phyloP scores from a whole-genome alignment of 169 alveolate species.

The Eimeria brunetti region DNA sequence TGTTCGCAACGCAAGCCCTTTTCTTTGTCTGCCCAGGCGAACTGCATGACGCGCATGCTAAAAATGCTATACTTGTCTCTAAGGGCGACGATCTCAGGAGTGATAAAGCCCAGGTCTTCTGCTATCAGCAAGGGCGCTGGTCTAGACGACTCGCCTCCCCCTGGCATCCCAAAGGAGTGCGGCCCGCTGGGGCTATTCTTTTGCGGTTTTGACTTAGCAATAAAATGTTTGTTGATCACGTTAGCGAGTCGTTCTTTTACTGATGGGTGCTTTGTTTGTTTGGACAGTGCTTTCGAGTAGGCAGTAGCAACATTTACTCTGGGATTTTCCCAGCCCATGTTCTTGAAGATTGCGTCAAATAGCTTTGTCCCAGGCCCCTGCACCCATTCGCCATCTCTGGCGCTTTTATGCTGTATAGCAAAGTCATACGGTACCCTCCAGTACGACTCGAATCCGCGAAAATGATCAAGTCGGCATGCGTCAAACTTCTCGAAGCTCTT shows the following conservation, averaged over 20 bases:
- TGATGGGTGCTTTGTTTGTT: constrained; percentile 32
- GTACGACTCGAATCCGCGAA: constrained; percentile 79
- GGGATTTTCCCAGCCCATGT: constrained; percentile 80
- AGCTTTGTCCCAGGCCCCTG: constrained; percentile 72
- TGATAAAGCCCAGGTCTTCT: constrained; percentile 78
- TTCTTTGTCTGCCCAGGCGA: constrained; percentile 80
- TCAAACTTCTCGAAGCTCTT: constrained; percentile 68
- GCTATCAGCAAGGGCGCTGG: constrained; percentile 77
- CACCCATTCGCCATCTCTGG: constrained; percentile 81
- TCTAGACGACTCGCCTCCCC: constrained; percentile 18
- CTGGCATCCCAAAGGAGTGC: constrained; percentile 15
- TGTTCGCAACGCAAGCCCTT: constrained; percentile 79
- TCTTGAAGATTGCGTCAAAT: constrained; percentile 66
- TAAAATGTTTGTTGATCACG: not conserved
- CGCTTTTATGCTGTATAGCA: constrained; percentile 67
- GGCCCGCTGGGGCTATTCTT: constrained; percentile 9
- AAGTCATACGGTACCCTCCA: constrained; percentile 79
- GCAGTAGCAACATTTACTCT: constrained; percentile 69
- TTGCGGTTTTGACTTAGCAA: not conserved
- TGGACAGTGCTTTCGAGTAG: constrained; percentile 38
- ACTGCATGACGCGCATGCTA: constrained; percentile 82
- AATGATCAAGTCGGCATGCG: constrained; percentile 77
- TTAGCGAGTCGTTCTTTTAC: constrained; percentile 11
- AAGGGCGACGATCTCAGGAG: constrained; percentile 73
- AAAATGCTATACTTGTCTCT: constrained; percentile 74